Base-by-base conservation (phyloP, 2,329 filamentous ascomycete genomes). In the Aphanocladium album region DNA sequence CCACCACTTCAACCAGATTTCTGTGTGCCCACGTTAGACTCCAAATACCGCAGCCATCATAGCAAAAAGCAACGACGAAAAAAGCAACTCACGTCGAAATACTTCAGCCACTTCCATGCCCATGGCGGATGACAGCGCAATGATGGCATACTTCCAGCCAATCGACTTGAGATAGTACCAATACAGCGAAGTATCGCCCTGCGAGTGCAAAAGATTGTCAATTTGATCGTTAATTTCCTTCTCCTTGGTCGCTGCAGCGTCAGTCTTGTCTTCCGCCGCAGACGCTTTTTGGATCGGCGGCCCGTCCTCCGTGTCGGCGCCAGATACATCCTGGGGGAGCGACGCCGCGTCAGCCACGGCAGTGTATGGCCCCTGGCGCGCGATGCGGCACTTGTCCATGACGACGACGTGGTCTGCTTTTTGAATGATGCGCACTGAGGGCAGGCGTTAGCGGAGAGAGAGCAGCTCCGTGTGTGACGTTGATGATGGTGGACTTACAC, bases 1-100 rank as follows among this genome's bases (percentile, higher is more conserved):
- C 61, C 69, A 72, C 56, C 66, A 71, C 35, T 69, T 71, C 23
- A 72, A 53, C 68, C 69, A 70, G 23, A 71, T 51, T 35, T 43
- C 46, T 54, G 35, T 65, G 61, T 43, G n/a, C n/a, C 35, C 25
- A 33, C 5, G 23, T 27, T 35, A 54, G 33, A n/a, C n/a, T n/a
- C n/a, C 8, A 41, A 54, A 14, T 3, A 8, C 16, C 35, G 33
- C 33, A 12, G 12, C 33, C 12, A 6, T 35, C 12, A 12, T 35
- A 35, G 33, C n/a, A n/a, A n/a, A n/a, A n/a, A 35, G 33, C 33
- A 35, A 35, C 12, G 6, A 6, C 12, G 33, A 35, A 6, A 30
- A 2, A 52, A 41, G 33, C 57, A n/a, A n/a, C n/a, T n/a, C 25
- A 59, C 57, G 23, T 1, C 12, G 14, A 5, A 64, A 12, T 27